A percentile compares a stretch with the other conserved stretches of the same genome.
Conservation (phyloP, 129 eudicot species). For the Lactuca sativa region DNA sequence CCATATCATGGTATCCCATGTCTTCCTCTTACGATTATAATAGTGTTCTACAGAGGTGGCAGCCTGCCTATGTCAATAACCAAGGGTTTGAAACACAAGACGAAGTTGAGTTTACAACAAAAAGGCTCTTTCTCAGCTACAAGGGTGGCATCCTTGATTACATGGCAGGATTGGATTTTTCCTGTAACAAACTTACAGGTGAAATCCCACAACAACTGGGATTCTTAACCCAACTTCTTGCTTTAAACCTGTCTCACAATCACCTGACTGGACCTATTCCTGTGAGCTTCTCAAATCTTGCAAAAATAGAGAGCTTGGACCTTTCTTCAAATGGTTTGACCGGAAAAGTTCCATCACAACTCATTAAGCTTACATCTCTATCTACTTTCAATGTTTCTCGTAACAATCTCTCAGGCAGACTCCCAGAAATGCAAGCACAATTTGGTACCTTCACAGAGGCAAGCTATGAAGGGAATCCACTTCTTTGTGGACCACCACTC, state of each 20-base stretch:
- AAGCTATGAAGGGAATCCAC: too few species aligned
- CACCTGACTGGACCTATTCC: too few species aligned
- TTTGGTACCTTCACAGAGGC: too few species aligned
- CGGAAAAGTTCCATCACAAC: not conserved
- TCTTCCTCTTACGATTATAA: not conserved
- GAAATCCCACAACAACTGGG: constrained; percentile 26
- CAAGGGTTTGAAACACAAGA: not conserved
- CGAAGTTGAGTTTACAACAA: constrained; percentile 26
- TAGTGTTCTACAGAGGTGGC: not conserved
- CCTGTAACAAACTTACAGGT: constrained; percentile 21
- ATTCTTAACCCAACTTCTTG: not conserved
- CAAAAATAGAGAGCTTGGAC: too few species aligned
- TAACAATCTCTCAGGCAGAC: too few species aligned
- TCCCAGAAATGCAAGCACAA: too few species aligned
- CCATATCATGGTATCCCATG: too few species aligned
- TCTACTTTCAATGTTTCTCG: constrained; percentile 1
- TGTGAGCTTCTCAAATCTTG: too few species aligned
- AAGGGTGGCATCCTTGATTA: constrained; percentile 25
- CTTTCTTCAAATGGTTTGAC: not conserved
- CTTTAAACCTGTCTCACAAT: constrained; percentile 14
- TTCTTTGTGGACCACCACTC: too few species aligned
- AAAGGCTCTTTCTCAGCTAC: not conserved
- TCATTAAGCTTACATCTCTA: not conserved
- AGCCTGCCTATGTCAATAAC: not conserved
- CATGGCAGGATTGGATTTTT: constrained; percentile 33